Evolutionary conservation across 345 rosid species (phyloP), one percentile per base, ranked within the genome.

Genomic region (Linum lewisii): DNA sequence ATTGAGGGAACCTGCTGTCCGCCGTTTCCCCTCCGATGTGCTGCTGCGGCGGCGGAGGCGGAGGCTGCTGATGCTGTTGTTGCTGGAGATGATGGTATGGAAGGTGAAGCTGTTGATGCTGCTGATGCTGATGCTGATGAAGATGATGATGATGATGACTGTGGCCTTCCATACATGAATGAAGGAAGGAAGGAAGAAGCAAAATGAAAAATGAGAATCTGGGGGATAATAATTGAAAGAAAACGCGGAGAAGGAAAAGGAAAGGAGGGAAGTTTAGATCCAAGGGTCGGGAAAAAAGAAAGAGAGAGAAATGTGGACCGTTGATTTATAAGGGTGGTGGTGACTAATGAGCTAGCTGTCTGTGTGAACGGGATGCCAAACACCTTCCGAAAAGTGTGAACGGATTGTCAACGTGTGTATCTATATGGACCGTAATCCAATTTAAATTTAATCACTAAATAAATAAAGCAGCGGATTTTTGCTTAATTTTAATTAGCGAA

Each of bases 1-100:
- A 93, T 79, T 93, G 99, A 18, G 99, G 99, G 72, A 86, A 89
- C 81, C 97, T 82, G 56, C 97, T 82, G 56, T 93, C 99, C n/a
- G 71, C 6, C 14, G 77, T 26, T 5, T 79, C 78, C 63, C 79
- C 79, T 50, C 78, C 72, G 47, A 58, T 67, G 34, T 76, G 78
- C 6, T 72, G 84, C 18, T 68, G 71, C 18, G 71, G 90, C 20
- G 57, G 76, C 15, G 21, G 86, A 3, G 59, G 84, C 6, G 58
- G 87, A 2, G 22, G 55, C 10, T 51, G 55, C 4, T 7, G 55
- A 51, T 51, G 55, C 4, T 16, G 21, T 19, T 16, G 55, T 11
- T 52, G 22, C 18, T 42, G 5, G 38, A n/a, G n/a, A n/a, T n/a
- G 34, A 4, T 29, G 34, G 34, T 29, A 29, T 29, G 34, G 34